Conservation (phyloP, 768 basidiomycete genomes). For the Bullera alba region DNA sequence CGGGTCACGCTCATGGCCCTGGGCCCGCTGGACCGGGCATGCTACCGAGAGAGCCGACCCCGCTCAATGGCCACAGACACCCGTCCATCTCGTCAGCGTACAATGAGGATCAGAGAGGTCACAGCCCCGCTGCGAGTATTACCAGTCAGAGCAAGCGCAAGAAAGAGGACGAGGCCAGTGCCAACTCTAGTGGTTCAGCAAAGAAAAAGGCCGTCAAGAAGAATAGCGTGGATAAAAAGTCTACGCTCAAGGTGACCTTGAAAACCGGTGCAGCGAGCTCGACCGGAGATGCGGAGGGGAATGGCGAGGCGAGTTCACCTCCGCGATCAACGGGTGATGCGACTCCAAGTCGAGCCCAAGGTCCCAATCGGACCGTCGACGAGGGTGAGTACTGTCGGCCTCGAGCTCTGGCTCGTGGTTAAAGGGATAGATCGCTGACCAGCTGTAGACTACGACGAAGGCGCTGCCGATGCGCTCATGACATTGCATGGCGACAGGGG, state of each 20-base stretch:
- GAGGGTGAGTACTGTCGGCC: conserved; percentile 50
- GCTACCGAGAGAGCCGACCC: conserved; percentile 2
- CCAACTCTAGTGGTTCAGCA: conserved; percentile 4
- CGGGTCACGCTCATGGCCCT: too few species aligned
- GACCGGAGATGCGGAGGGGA: not conserved
- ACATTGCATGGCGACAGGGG: conserved; percentile 53
- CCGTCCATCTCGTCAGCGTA: conserved; percentile 23
- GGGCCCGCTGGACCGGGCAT: too few species aligned
- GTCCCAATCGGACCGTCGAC: conserved; percentile 59
- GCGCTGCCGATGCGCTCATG: conserved; percentile 77
- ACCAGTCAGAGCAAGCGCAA: not conserved
- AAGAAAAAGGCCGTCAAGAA: conserved; percentile 20
- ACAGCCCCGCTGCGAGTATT: conserved; percentile 28
- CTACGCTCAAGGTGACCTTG: conserved; percentile 11
- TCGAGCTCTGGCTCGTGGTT: not conserved
- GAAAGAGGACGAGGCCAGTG: conserved; percentile 8
- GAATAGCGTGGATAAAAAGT: conserved; percentile 1
- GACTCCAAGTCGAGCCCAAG: conserved; percentile 49
- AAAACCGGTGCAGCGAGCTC: not conserved
- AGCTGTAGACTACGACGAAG: conserved; percentile 73
- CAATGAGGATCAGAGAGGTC: conserved; percentile 21
- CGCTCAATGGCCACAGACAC: conserved; percentile 8
- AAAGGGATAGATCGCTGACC: conserved; percentile 5
- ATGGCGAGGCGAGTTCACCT: not conserved
- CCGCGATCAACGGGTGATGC: not conserved